Percentiles rank a stretch among this genome's conserved stretches.
Conservation (phyloP, 306 rosid species). For the Sicyos baderoa region DNA sequence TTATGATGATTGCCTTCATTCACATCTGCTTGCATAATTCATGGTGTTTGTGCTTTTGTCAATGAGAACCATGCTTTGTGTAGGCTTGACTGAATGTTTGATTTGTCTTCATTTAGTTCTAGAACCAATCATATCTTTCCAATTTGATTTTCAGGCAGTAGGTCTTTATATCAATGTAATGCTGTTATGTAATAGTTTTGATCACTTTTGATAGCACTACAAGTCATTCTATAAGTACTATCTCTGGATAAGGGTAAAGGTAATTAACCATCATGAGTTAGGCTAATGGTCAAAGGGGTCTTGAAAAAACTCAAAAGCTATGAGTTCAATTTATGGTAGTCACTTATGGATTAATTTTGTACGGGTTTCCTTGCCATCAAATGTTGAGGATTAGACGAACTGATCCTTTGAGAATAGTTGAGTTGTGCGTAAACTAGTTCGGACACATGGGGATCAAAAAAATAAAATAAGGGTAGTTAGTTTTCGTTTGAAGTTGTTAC, state of each 20-base stretch:
- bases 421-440: too few species aligned
- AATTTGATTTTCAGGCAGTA: not conserved
- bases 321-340: too few species aligned
- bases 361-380: too few species aligned
- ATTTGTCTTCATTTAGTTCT: not conserved
- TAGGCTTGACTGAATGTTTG: not conserved
- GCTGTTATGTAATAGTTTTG: not conserved
- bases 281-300: too few species aligned
- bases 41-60: slow-evolving; percentile 13
- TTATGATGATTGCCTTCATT: not conserved
- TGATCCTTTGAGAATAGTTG: too few species aligned
- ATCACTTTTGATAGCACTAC: not conserved
- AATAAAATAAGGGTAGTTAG: not conserved
- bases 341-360: too few species aligned
- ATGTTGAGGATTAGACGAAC: too few species aligned
- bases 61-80: too few species aligned
- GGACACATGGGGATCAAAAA: too few species aligned
- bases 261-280: too few species aligned
- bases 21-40: too few species aligned
- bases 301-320: too few species aligned
- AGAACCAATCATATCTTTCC: not conserved
- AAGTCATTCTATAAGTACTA: not conserved
- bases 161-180: not conserved
- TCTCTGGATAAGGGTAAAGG: not conserved
- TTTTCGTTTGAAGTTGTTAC: not conserved